Base-by-base conservation (phyloP, 495 filamentous ascomycete species). In the Neurospora sp. region DNA sequence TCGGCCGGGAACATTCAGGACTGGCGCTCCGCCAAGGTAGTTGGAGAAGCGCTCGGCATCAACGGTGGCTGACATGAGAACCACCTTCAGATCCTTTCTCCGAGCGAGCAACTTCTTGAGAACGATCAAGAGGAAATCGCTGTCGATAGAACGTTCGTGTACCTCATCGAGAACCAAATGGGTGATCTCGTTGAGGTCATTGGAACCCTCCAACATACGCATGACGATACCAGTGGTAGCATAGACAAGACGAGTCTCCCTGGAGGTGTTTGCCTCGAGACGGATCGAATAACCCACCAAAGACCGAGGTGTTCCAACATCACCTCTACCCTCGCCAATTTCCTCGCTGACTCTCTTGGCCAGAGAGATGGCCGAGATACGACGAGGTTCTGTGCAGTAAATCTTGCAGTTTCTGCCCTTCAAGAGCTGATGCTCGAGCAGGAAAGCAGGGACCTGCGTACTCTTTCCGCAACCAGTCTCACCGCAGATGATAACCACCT, bases 401-500 rank as follows among this genome's bases (percentile, higher is more conserved):
- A 99, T 89, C 78, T 95, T 98, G 83, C 94, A 98, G 16, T 87
- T 83, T 44, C 89, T 91, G 9, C 94, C 94, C 61, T 90, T 84
- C 14, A 88, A 88, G 74, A 99, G 87, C 76, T 97, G 91, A 74
- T 96, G 88, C 76, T 99, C 96, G 2, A 99, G 83, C 22, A 99
- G 88, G 79, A 93, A 99, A 2, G 94, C 90, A 35, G 96, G 96
- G 6, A 97, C 92, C 79, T 99, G 96, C 0, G 96, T 99, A 83
- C 94, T 97, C 85, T 99, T 99, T 71, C 96, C 96, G 82, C 90
- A 97, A 77, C 96, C 96, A 16, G 96, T 99, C 82, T 98, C 96
- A 75, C 95, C 95, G 78, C 94, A 97, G 40, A 98, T 87, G 71
- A 98, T 97, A 8, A 95, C 87, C 6, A 95, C 90, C 78, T 93